phyloP scores from a whole-genome alignment of 2,329 filamentous ascomycete species.

The Fusarium albosuccineum region DNA sequence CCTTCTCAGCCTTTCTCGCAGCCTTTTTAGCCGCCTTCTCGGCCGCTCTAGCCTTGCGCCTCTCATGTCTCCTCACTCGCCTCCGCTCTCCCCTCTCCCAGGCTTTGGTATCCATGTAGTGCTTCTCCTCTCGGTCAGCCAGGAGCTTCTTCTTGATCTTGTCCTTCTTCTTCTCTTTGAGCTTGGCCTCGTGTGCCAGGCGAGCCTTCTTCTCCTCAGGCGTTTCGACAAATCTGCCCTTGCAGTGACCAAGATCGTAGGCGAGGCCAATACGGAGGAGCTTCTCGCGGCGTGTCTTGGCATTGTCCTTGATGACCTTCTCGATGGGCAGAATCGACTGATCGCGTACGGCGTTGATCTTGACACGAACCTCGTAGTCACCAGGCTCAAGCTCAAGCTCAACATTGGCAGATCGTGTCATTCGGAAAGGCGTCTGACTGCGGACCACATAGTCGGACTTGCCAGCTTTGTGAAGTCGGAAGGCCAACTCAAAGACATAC shows the following conservation, averaged over 20 bases:
- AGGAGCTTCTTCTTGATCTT: slow-evolving; percentile 56
- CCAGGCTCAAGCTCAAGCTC: slow-evolving; percentile 82
- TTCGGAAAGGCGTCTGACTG: slow-evolving; percentile 66
- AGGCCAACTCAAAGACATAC: slow-evolving; percentile 66
- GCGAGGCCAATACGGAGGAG: slow-evolving; percentile 77
- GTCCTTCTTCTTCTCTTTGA: slow-evolving; percentile 54
- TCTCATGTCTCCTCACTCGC: slow-evolving; percentile 77
- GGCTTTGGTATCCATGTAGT: slow-evolving; percentile 55
- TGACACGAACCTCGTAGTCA: slow-evolving; percentile 80
- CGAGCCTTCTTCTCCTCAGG: slow-evolving; percentile 62
- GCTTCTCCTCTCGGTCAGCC: slow-evolving; percentile 53
- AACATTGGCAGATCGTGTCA: slow-evolving; percentile 81
- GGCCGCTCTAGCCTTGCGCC: slow-evolving; percentile 82
- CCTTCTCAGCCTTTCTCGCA: slow-evolving; percentile 35
- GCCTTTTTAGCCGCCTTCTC: slow-evolving; percentile 48
- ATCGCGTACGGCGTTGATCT: slow-evolving; percentile 76
- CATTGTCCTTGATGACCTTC: slow-evolving; percentile 75
- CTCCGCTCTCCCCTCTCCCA: slow-evolving; percentile 50
- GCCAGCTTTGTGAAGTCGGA: slow-evolving; percentile 65
- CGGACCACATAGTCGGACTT: slow-evolving; percentile 68
- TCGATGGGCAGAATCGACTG: slow-evolving; percentile 67
- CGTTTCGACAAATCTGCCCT: slow-evolving; percentile 66
- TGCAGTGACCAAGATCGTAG: slow-evolving; percentile 78
- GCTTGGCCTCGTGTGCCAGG: slow-evolving; percentile 59
- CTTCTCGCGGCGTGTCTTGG: slow-evolving; percentile 76